Percentiles rank a stretch among this genome's conserved stretches.
Conservation (phyloP, 192 early-diverging fungal genomes). For the Dissophora ornata region DNA sequence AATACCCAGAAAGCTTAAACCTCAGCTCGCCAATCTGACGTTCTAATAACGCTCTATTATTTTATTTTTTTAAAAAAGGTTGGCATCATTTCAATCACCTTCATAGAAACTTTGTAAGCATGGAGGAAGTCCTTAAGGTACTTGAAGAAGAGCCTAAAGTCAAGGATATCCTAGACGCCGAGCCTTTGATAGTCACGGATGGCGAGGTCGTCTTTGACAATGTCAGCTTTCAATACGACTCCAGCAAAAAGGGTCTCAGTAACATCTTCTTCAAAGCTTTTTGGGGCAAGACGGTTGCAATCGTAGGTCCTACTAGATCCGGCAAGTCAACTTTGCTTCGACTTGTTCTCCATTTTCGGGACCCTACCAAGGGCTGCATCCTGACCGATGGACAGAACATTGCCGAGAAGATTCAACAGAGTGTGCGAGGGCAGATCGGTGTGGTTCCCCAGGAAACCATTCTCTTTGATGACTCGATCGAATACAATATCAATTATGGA, state of each 20-base stretch:
- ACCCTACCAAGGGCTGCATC: conserved; percentile 64
- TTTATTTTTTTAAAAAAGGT: not conserved
- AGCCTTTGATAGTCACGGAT: conserved; percentile 44
- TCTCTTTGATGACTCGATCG: conserved; percentile 74
- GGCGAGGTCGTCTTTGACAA: conserved; percentile 70
- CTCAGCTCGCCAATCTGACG: conserved; percentile 79
- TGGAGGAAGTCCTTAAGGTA: conserved; percentile 74
- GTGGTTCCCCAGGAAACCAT: conserved; percentile 68
- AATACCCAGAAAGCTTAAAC: conserved; percentile 76
- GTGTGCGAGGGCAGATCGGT: conserved; percentile 65
- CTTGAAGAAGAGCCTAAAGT: conserved; percentile 62
- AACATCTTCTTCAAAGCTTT: conserved; percentile 67
- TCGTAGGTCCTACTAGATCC: conserved; percentile 68
- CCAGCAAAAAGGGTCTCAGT: conserved; percentile 54
- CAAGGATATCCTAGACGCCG: conserved; percentile 63
- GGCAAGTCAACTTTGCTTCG: conserved; percentile 61
- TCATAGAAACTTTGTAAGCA: conserved; percentile 79
- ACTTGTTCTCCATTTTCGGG: conserved; percentile 73
- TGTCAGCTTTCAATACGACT: conserved; percentile 75
- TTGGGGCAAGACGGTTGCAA: conserved; percentile 67
- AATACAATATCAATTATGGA: conserved; percentile 76
- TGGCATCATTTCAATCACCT: conserved; percentile 6
- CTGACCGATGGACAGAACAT: conserved; percentile 73
- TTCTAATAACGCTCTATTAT: not conserved
- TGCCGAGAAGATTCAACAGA: conserved; percentile 61